Evolutionary conservation across 768 basidiomycete genomes (phyloP), one percentile per base, ranked within the genome.

Genomic region (Podaxis mareebaensis): DNA sequence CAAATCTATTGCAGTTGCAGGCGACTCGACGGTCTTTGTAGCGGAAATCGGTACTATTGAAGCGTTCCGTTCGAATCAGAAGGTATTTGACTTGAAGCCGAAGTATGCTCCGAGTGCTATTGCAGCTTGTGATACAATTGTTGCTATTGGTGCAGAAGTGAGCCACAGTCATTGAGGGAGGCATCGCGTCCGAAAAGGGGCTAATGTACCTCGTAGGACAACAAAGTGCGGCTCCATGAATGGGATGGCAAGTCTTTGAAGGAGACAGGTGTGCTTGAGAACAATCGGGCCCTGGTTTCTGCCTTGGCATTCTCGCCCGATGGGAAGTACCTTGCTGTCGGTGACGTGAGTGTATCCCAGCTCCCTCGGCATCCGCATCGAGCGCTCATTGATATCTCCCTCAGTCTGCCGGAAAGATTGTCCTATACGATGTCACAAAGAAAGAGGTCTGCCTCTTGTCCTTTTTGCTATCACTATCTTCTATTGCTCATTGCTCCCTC

Each of bases 271-370:
- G 77, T 84, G 2, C 77, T 92, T 8, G 87, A 89, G 65, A 87
- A 85, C 36, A 90, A 91, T 72, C 84, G 83, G 66, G 91, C 88
- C 13, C 77, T 84, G 6, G 78, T 98, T 20, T 88, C 88, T 46
- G 86, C 87, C 0, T 73, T 98, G 5, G 85, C 91, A 0, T 91
- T 97, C 76, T 92, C 93, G 0, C 85, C 88, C 0, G 88, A 96
- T 72, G 92, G 91, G 0, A 78, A 76, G 22, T 75, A 87, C 40
- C 79, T 99, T 11, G 93, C 91, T 58, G 83, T 89, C 5, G 96
- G 96, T 53, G 95, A 98, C 75, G 95, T 96, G 68, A 75, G 92
- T 82, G 12, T 42, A 6, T 44, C 44, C 7, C 1, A 6, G 36
- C 55, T 46, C 40, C 36, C 22, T 33, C 33, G 1, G n/a, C 30